These are phyloP conservation scores for Cladorrhinum sp. DNA, from an alignment of 2,329 filamentous ascomycete species.

Conservation along the genomic window DNA sequence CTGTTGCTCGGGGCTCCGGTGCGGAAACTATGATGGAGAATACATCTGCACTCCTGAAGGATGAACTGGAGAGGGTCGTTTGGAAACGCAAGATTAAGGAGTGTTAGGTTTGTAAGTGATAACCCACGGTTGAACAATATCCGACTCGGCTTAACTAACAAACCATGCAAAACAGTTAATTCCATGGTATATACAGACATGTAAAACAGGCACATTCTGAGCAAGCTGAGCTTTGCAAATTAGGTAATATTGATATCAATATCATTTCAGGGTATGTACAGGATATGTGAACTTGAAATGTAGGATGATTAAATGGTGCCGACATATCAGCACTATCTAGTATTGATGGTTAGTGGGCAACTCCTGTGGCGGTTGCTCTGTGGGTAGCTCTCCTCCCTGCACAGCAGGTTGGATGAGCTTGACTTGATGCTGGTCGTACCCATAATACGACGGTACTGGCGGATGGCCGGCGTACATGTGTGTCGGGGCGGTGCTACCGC, in stretches of 20 bases:
- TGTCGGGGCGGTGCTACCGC: background rate
- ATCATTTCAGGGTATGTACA: too few relatives aligned
- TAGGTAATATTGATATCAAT: too few relatives aligned
- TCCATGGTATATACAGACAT: too few relatives aligned
- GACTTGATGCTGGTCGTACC: background rate
- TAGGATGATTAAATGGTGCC: too few relatives aligned
- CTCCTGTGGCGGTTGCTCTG: background rate
- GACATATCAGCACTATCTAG: background rate
- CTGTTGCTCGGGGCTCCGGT: slow-evolving; percentile 19
- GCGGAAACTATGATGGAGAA: slow-evolving; percentile 19
- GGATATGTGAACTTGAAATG: too few relatives aligned
- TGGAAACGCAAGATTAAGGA: too few relatives aligned
- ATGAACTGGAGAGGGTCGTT: background rate
- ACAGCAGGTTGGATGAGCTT: background rate
- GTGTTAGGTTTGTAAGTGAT: too few relatives aligned
- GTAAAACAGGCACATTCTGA: too few relatives aligned
- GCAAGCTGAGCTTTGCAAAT: too few relatives aligned
- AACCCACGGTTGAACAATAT: too few relatives aligned
- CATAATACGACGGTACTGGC: background rate
- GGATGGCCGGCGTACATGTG: background rate
- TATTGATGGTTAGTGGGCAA: background rate
- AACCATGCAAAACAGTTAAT: too few relatives aligned
- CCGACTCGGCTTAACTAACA: too few relatives aligned
- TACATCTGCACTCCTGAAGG: slow-evolving; percentile 19
- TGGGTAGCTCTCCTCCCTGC: background rate